Conservation (phyloP, 2,329 filamentous ascomycete genomes). For the Penicillium hordei region DNA sequence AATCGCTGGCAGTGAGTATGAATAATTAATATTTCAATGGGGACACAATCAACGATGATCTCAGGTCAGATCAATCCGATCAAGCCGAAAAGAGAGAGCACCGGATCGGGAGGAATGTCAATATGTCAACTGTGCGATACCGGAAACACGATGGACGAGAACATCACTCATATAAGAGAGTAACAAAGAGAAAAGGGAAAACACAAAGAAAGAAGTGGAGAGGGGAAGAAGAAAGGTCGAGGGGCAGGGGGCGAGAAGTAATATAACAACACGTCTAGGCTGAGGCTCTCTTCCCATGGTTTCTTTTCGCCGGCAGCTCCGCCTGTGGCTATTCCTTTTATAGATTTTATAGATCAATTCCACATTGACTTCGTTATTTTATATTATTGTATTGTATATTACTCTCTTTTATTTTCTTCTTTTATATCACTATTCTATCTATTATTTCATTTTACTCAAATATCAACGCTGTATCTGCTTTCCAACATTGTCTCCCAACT, state of each 20-base stretch:
- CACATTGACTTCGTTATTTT: not conserved
- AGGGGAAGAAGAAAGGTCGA: not conserved
- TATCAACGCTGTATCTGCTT: not conserved
- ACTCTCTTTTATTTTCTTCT: not conserved
- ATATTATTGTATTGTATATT: not conserved
- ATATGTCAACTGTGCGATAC: slow-evolving; percentile 28
- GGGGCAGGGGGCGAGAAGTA: not conserved
- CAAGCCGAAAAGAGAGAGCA: slow-evolving; percentile 8
- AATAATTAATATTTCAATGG: not conserved
- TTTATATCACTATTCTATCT: not conserved
- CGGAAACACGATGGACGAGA: slow-evolving; percentile 19
- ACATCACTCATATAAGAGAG: slow-evolving; percentile 18
- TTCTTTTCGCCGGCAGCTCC: slow-evolving; percentile 15
- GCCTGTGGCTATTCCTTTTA: not conserved
- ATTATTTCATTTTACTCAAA: not conserved
- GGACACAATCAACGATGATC: not conserved
- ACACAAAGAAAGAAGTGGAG: slow-evolving; percentile 8
- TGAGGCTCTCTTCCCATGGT: slow-evolving; percentile 16
- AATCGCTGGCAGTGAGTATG: not conserved
- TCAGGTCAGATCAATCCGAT: slow-evolving; percentile 7
- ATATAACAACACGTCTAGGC: not conserved
- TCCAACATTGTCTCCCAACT: not conserved
- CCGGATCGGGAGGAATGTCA: slow-evolving; percentile 31
- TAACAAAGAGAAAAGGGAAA: slow-evolving; percentile 8
- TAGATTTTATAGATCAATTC: not conserved